Evolutionary conservation across 192 early-diverging fungal genomes (phyloP), one percentile per base, ranked within the genome.

Genomic region (Kappamyces sp.): DNA sequence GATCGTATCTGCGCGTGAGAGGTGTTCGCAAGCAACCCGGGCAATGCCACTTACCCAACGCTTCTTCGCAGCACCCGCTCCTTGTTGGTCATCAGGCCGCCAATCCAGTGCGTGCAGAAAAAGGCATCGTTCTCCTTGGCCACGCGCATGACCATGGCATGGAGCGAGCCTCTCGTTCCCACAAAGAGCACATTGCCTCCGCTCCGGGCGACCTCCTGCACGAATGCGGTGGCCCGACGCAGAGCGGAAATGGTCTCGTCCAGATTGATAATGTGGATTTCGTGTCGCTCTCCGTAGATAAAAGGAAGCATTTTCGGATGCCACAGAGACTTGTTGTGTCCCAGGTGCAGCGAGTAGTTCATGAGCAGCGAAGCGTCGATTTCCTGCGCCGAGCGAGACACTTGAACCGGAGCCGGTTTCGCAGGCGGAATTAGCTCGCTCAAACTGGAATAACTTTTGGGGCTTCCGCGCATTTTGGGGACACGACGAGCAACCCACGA

Each of bases 181-280:
- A 90, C 76, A 68, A 98, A 98, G 50, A 96, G 47, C 47, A 98
- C 82, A 48, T 82, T 82, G 4, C 94, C 91, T 36, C 89, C 91
- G 12, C 81, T 64, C 40, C 78, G 68, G 34, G 90, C 84, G 3
- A 94, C 83, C 33, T 83, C 79, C 15, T 80, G 65, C 6, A 82
- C 78, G 15, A 94, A 79, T 44, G 79, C 80, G 51, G 84, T 82
- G 3, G 95, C 91, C 42, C 93, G 80, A 36, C 93, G 78, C 32
- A 98, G 76, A 39, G 84, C 78, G 2, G 84, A 84, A 55, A 96
- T 67, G 1, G 95, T 94, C 42, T 92, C 87, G 60, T 98, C 93
- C 48, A 93, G 68, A 66, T 98, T 93, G 74, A 98, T 93, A 55
- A 98, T 88, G 63, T 88, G 88, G 38, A 96, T 85, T 34, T 91